Evolutionary conservation across 352 stramenopile genomes (phyloP), one percentile per base, ranked within the genome.

Genomic region (Globisporangium nunn): DNA sequence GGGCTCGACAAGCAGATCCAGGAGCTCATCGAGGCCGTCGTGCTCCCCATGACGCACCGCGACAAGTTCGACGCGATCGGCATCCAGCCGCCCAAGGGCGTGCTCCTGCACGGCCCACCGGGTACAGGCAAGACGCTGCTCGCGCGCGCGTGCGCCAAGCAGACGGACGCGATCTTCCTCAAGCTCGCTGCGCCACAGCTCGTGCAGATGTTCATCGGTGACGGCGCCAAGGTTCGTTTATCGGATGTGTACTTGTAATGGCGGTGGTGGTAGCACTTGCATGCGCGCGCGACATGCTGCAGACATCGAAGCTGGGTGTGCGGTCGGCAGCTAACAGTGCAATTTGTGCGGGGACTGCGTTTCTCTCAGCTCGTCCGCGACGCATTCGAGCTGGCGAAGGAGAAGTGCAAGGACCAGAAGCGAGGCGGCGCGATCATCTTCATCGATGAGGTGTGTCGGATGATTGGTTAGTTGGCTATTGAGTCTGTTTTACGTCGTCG

Each of bases 201-300:
- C 30, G 96, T 99, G 37, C 87, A 98, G 71, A 99, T 99, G 96
- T 99, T 98, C 65, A 99, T 99, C 67, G 97, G 97, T 56, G 97
- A 99, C 60, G 97, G 97, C 31, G 96, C 97, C 14, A 99, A 89
- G 69, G 69, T 67, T 48, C 52, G 56, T 56, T 23, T 23, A 23
- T 23, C 1, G 23, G 23, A 23, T 23, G 23, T 1, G 23, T 23
- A 23, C 23, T 23, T 23, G 23, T 23, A 23, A 23, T 23, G 23
- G 1, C 23, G 23, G 23, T 23, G 23, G 23, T 23, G 23, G 23
- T 23, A 1, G 23, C 23, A 23, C 23, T 23, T 23, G 23, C 23
- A 23, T 23, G 23, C 23, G 23, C 1, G 23, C 23, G 23, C 23
- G 23, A 1, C 23, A 23, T 23, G 1, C 23, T 23, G 23, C 23